These are phyloP conservation scores for Conringia planisiliqua DNA, from an alignment of 345 rosid species.

Conservation along the genomic window DNA sequence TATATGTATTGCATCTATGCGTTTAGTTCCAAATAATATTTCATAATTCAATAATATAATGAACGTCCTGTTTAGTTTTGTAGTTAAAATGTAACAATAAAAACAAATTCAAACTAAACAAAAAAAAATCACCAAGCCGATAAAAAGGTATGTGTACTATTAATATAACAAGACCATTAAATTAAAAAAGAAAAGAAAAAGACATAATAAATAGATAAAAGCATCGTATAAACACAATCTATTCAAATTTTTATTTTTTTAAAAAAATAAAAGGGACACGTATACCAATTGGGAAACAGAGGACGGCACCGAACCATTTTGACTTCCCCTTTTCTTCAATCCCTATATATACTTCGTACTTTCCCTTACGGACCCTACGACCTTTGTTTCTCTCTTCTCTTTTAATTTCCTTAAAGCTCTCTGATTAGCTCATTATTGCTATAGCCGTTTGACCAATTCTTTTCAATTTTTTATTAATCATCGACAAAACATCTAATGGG, in stretches of 20 bases:
- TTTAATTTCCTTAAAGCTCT: neutral
- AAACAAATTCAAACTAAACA: neutral
- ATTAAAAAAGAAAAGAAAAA: neutral
- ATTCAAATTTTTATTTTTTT: neutral
- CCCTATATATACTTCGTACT: constrained; percentile 47
- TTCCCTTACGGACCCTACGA: constrained; percentile 36
- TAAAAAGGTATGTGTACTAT: neutral
- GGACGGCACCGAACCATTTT: constrained; percentile 95
- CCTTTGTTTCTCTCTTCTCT: constrained; percentile 25
- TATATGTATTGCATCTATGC: neutral
- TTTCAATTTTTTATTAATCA: neutral
- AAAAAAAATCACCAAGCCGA: neutral
- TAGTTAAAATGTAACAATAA: neutral
- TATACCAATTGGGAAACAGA: constrained; percentile 34
- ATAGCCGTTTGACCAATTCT: neutral
- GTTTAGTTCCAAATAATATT: neutral
- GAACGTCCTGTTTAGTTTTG: neutral
- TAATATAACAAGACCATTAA: neutral
- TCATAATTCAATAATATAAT: neutral
- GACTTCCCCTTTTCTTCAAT: constrained; percentile 40
- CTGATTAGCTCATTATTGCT: neutral
- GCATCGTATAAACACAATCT: neutral
- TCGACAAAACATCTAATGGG: constrained; percentile 44
- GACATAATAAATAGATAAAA: neutral
- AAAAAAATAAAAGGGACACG: constrained; percentile 48